phyloP scores from a whole-genome alignment of 2,329 filamentous ascomycete species.

The Colletotrichum scovillei region DNA sequence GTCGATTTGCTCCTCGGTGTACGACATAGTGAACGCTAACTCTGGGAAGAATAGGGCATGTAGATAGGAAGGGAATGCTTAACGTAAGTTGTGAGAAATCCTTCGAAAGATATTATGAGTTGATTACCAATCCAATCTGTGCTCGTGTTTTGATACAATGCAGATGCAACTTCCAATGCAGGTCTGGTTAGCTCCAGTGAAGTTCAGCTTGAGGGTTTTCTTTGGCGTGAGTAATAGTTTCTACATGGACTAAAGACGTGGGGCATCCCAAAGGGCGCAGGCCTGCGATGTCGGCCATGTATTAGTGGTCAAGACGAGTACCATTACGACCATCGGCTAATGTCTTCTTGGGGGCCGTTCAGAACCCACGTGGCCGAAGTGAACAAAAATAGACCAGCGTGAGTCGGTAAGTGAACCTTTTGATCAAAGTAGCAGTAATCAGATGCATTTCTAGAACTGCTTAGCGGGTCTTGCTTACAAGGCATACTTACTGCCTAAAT shows the following conservation, averaged over 20 bases:
- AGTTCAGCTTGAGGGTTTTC: background rate
- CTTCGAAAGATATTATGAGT: background rate
- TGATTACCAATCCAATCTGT: background rate
- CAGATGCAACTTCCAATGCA: background rate
- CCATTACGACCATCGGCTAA: background rate
- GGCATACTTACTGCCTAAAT: too few species aligned
- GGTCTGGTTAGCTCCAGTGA: background rate
- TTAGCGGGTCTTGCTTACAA: too few species aligned
- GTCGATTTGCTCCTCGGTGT: constrained; percentile 43
- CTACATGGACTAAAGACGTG: background rate
- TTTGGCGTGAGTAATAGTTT: background rate
- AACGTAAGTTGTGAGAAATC: background rate
- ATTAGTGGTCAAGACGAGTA: background rate
- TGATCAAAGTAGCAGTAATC: too few species aligned
- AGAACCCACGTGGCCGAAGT: background rate
- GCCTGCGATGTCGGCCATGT: background rate
- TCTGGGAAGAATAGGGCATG: too few species aligned
- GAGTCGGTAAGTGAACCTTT: too few species aligned
- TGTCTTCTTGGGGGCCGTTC: background rate
- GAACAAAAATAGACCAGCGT: too few species aligned
- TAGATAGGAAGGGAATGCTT: background rate
- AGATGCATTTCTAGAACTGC: too few species aligned
- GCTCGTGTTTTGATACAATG: too few species aligned
- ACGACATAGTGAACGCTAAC: constrained; percentile 28
- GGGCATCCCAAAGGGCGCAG: too few species aligned